A percentile compares a stretch with the other conserved stretches of the same genome.
These are phyloP conservation scores for Alloascoidea hylecoeti DNA, from an alignment of 805 yeast genomes.

Conservation along the genomic window DNA sequence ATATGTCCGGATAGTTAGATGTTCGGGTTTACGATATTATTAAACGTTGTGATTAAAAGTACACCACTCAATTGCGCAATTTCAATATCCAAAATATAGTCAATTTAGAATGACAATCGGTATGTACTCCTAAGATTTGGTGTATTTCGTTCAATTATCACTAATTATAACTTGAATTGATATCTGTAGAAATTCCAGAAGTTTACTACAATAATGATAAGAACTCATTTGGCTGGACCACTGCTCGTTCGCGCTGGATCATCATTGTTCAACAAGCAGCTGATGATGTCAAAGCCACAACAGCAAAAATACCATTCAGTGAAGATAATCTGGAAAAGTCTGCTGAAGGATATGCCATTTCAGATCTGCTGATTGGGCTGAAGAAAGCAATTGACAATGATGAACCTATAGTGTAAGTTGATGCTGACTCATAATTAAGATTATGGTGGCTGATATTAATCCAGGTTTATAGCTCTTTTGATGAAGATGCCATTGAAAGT, in stretches of 20 bases:
- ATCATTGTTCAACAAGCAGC: slow-evolving; percentile 57
- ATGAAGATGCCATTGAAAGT: background rate
- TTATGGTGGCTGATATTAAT: too few relatives aligned
- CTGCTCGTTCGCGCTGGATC: slow-evolving; percentile 81
- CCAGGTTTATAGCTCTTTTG: too few relatives aligned
- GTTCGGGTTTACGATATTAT: too few relatives aligned
- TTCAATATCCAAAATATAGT: background rate
- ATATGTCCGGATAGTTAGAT: too few relatives aligned
- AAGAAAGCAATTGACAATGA: slow-evolving; percentile 24
- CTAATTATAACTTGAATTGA: background rate
- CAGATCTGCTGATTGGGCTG: slow-evolving; percentile 25
- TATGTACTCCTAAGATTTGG: background rate
- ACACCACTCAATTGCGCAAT: background rate
- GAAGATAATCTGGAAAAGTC: slow-evolving; percentile 14
- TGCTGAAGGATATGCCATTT: slow-evolving; percentile 34
- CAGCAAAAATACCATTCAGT: slow-evolving; percentile 12
- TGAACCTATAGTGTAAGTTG: too few relatives aligned
- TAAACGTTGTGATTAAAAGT: too few relatives aligned
- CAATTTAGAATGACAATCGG: background rate
- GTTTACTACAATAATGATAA: slow-evolving; percentile 53
- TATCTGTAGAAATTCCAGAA: slow-evolving; percentile 19
- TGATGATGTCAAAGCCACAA: slow-evolving; percentile 36
- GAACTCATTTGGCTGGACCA: slow-evolving; percentile 69
- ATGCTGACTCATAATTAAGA: too few relatives aligned
- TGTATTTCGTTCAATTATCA: background rate